Evolutionary conservation across 2,329 filamentous ascomycete species (phyloP), one percentile per base, ranked within the genome.

Genomic region (Stylonectria norvegica): DNA sequence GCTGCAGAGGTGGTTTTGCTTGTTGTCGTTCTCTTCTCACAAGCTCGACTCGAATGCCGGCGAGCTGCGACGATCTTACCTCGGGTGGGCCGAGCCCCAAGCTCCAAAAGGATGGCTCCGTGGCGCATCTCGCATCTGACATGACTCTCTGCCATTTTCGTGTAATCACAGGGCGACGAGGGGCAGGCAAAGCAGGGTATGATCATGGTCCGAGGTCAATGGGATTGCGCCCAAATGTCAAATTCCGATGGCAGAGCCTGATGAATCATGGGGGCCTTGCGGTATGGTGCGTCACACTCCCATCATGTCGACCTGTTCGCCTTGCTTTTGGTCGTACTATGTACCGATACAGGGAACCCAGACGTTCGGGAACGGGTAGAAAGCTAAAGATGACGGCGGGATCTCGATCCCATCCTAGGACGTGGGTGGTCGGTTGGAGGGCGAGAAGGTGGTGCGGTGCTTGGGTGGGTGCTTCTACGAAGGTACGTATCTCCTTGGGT

Each of bases 351-450:
- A n/a, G n/a, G n/a, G n/a, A n/a, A n/a, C n/a, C n/a, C n/a, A n/a
- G n/a, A n/a, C n/a, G n/a, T n/a, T n/a, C n/a, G n/a, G n/a, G n/a
- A n/a, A n/a, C n/a, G n/a, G n/a, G n/a, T n/a, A n/a, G n/a, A n/a
- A n/a, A 30, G 36, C 38, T 34, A 50, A 38, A 29, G 42, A n/a
- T n/a, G n/a, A n/a, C n/a, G 46, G 36, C 31, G 43, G 51, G 53
- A 59, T 58, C 56, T 58, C 56, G 54, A 58, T 58, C 51, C 51
- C 45, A 47, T 44, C 44, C 39, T 38, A 40, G 53, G 42, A 50
- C 52, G 48, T n/a, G n/a, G 20, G 33, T 23, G 33, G 29, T 15
- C 36, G 20, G 14, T 33, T 35, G 40, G 33, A 35, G 44, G 50
- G 50, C 50, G 43, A 46, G 40, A 44, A n/a, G n/a, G n/a, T n/a